phyloP scores from a whole-genome alignment of 148 eudicot genomes.

The Cornus controversa region DNA sequence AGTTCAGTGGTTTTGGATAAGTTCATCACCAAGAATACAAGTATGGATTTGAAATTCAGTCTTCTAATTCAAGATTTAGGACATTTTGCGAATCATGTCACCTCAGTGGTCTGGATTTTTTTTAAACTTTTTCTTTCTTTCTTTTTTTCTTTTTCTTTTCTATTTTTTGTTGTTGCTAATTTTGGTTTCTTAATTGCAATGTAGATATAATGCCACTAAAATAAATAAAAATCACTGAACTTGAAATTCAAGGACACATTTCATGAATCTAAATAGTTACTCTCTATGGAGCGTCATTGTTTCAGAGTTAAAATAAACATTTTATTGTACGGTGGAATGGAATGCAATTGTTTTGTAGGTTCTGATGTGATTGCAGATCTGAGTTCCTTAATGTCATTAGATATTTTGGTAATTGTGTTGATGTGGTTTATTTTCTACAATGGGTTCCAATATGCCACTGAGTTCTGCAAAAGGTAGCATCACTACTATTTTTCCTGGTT shows the following conservation, averaged over 20 bases:
- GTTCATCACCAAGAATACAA: background rate
- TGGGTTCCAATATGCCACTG: slow-evolving; percentile 28
- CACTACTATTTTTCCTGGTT: background rate
- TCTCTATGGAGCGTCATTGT: no score
- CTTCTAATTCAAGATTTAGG: background rate
- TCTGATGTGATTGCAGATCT: background rate
- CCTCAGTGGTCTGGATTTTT: background rate
- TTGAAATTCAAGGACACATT: no score
- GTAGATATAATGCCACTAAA: background rate
- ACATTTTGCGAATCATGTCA: background rate
- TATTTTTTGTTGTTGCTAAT: no score
- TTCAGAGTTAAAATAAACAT: no score
- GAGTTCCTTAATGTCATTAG: slow-evolving; percentile 35
- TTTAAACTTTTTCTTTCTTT: background rate
- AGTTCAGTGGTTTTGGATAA: background rate
- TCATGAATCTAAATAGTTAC: no score
- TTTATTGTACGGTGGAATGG: background rate
- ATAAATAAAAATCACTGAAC: background rate
- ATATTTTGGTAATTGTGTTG: slow-evolving; percentile 37
- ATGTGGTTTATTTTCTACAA: slow-evolving; percentile 40
- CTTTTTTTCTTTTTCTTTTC: background rate
- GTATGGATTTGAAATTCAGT: background rate
- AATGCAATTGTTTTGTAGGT: background rate
- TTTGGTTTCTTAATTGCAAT: background rate
- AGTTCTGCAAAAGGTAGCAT: slow-evolving; percentile 35